These are phyloP conservation scores for Pseudogymnoascus sp. DNA, from an alignment of 2,329 filamentous ascomycete species.

Conservation along the genomic window DNA sequence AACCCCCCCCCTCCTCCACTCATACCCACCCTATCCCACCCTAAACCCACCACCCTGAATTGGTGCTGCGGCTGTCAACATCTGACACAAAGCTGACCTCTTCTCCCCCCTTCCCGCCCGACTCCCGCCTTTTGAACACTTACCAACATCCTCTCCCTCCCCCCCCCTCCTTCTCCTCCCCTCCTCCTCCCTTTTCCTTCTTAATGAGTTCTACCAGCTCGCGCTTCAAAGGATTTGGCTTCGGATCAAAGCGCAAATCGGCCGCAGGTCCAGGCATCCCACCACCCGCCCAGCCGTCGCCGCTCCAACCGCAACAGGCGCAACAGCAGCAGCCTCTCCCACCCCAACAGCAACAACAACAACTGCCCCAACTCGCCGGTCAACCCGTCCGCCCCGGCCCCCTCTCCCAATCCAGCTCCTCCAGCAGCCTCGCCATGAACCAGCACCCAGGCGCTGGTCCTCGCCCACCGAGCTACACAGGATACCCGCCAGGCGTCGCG, in stretches of 20 bases:
- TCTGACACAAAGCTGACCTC: background rate
- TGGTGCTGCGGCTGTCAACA: background rate
- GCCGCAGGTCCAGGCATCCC: slow-evolving; percentile 30
- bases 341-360: slow-evolving; percentile 28
- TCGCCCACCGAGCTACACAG: slow-evolving; percentile 55
- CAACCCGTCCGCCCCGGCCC: slow-evolving; percentile 17
- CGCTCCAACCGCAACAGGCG: background rate
- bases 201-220: slow-evolving; percentile 73
- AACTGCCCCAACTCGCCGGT: slow-evolving; percentile 19
- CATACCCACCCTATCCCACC: background rate
- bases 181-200: slow-evolving; percentile 23
- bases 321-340: slow-evolving; percentile 37
- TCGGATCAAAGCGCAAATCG: slow-evolving; percentile 67
- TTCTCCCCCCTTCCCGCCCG: background rate
- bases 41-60: background rate
- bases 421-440: slow-evolving; percentile 52
- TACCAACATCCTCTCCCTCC: slow-evolving; percentile 19
- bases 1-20: background rate
- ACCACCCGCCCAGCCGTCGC: background rate
- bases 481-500: slow-evolving; percentile 38
- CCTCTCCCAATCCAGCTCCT: slow-evolving; percentile 25
- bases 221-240: slow-evolving; percentile 70
- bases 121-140: background rate
- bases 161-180: slow-evolving; percentile 28
- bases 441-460: slow-evolving; percentile 51